These are phyloP conservation scores for Torrubiella hemipterigena DNA, from an alignment of 2,329 filamentous ascomycete genomes.

Conservation along the genomic window DNA sequence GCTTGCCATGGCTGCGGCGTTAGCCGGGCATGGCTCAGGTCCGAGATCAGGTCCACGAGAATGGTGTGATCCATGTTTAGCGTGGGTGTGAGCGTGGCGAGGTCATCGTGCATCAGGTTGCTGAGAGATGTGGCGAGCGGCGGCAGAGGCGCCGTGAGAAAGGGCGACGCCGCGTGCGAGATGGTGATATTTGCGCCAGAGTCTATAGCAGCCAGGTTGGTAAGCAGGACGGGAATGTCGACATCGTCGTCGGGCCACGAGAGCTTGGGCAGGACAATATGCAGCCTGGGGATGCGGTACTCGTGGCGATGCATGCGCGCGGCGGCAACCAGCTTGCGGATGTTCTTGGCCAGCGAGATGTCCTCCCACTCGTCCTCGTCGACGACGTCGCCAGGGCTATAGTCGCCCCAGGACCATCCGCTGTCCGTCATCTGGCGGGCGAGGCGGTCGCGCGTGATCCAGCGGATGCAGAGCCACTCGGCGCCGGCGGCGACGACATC, in stretches of 20 bases:
- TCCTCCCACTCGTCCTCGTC: slow-evolving; percentile 22
- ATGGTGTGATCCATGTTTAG: slow-evolving; percentile 29
- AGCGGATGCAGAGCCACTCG: slow-evolving; percentile 21
- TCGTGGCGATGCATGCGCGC: slow-evolving; percentile 23
- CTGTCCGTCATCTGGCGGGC: slow-evolving; percentile 26
- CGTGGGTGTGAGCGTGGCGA: slow-evolving; percentile 19
- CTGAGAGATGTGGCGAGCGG: slow-evolving; percentile 14
- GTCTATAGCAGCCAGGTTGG: slow-evolving; percentile 17
- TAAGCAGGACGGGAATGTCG: slow-evolving; percentile 19
- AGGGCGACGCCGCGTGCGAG: slow-evolving; percentile 15
- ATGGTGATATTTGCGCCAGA: slow-evolving; percentile 19
- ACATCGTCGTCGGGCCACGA: slow-evolving; percentile 12
- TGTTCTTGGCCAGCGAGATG: slow-evolving; percentile 18
- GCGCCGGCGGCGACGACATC: slow-evolving; percentile 21
- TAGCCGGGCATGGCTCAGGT: slow-evolving; percentile 23
- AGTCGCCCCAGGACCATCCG: slow-evolving; percentile 29
- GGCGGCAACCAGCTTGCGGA: slow-evolving; percentile 21
- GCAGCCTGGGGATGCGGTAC: slow-evolving; percentile 22
- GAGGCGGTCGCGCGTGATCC: slow-evolving; percentile 18
- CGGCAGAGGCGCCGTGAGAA: slow-evolving; percentile 13
- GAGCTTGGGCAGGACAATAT: slow-evolving; percentile 22
- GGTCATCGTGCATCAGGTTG: slow-evolving; percentile 18
- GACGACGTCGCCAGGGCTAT: slow-evolving; percentile 17
- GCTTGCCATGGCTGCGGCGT: slow-evolving; percentile 21
- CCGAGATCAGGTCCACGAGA: slow-evolving; percentile 26